A percentile compares a stretch with the other conserved stretches of the same genome.
Conservation (phyloP, 371 early-diverging fungal species). For the Mucor irregularis region DNA sequence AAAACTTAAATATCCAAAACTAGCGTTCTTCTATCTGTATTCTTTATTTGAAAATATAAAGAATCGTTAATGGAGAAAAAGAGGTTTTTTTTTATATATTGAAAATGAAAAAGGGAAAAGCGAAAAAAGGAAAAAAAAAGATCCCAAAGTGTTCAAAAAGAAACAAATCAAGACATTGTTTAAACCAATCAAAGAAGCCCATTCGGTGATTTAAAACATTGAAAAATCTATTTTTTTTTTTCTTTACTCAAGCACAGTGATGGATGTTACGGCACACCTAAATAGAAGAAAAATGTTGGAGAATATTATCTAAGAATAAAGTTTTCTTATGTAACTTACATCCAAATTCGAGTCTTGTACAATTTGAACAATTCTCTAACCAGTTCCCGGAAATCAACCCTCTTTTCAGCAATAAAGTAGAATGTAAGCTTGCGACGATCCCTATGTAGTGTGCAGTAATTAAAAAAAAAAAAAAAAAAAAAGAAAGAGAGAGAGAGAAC, state of each 20-base stretch:
- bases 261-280: slow-evolving; percentile 29
- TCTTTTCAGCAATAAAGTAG: slow-evolving; percentile 92
- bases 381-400: slow-evolving; percentile 98
- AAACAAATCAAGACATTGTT: neutral
- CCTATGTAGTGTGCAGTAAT: no score
- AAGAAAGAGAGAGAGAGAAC: no score
- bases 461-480: neutral
- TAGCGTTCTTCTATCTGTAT: no score
- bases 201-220: no score
- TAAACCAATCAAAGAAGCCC: neutral
- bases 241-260: slow-evolving; percentile 2
- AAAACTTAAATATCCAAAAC: no score
- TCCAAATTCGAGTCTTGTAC: slow-evolving; percentile 99
- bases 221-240: neutral
- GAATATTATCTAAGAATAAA: neutral
- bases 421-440: slow-evolving; percentile 97
- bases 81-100: no score
- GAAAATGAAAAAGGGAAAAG: neutral
- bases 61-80: no score
- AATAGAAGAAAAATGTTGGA: neutral
- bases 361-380: slow-evolving; percentile 98
- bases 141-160: neutral
- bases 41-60: no score
- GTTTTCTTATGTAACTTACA: slow-evolving; percentile 64
- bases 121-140: neutral